Evolutionary conservation across 345 rosid genomes (phyloP), one percentile per base, ranked within the genome.

Genomic region (Syzygium aromaticum): DNA sequence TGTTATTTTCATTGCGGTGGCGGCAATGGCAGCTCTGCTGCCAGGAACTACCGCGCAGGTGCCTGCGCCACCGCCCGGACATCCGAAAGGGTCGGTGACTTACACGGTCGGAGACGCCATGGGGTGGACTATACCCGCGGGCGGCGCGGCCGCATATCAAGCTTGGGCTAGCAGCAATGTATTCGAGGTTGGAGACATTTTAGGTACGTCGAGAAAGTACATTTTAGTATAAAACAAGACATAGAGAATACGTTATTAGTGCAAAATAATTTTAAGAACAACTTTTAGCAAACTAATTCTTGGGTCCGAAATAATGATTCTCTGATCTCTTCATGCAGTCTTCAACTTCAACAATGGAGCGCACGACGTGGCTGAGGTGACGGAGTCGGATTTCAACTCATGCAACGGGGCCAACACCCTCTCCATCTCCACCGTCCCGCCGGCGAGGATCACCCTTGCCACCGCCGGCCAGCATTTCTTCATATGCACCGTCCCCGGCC

Each of bases 281-380:
- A 67, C 11, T 9, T 5, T 33, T 67, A 5, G 78, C 78, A 33
- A 17, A 67, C 22, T 67, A 33, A 33, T 19, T 30, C 25, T 33
- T 84, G 0, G 63, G 17, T 52, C 63, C 56, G 28, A 52, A 52
- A 2, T 23, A 5, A 57, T 33, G 56, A 6, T 61, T 52, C 46
- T 67, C 4, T 53, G 46, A 56, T 15, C 51, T 21, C 30, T 54
- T 25, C 63, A 25, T 54, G 87, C 91, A 93, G 95, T 93, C 56
- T 94, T 94, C 86, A 92, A 92, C 28, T 94, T 92, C 88, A 53
- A 54, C 51, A 64, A 73, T 51, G 94, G 91, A 33, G 85, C 89
- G n/a, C 96, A 94, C 85, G 91, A 93, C 43, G 94, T 93, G 84
- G 94, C 94, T 10, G 87, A 87, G 51, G 94, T 94, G 86, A 90